Evolutionary conservation across 1,139 yeast genomes (phyloP), one percentile per base, ranked within the genome.

Genomic region (Yamadazyma oceani): DNA sequence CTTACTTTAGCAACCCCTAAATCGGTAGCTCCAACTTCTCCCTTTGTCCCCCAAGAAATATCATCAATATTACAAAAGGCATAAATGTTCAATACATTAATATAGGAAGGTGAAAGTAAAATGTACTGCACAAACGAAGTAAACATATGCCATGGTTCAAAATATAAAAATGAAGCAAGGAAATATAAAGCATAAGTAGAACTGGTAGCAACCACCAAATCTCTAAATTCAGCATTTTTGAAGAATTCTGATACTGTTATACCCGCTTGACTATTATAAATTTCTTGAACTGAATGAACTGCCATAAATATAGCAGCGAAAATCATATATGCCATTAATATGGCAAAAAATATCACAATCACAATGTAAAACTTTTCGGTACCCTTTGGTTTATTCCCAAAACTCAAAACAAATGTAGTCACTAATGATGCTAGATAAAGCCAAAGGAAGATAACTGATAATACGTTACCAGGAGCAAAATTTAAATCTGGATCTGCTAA

Each of bases 361-460:
- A 84, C 77, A 43, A 86, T 64, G 58, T 92, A 92, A 51, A 88
- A 85, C 51, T 69, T 71, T 46, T 85, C 87, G 0, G 97, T 88
- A 28, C 97, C 97, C 51, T 82, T 84, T 2, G 98, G 98, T 41
- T 90, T 83, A 58, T 92, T 92, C 56, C 98, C 98, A 62, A 92
- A 83, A 35, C 96, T 82, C 45, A 92, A 66, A 38, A 92, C 90
- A 61, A 92, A 92, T 13, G 96, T 88, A 2, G 96, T 85, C 12
- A 88, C 85, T n/a, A 92, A 62, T 11, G 95, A 87, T 2, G 92
- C 87, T 40, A 88, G 73, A 55, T 92, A 92, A 26, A 92, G 65
- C 97, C 97, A 92, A 13, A 90, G 63, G 55, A 92, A 85, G 1
- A 90, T 73, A 7, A 86, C 92, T 3, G 95, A 82, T 24, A 92